Evolutionary conservation across 202 grass and related monocot genomes (phyloP), one percentile per base, ranked within the genome.

Genomic region (Schoenoplectus triqueter): DNA sequence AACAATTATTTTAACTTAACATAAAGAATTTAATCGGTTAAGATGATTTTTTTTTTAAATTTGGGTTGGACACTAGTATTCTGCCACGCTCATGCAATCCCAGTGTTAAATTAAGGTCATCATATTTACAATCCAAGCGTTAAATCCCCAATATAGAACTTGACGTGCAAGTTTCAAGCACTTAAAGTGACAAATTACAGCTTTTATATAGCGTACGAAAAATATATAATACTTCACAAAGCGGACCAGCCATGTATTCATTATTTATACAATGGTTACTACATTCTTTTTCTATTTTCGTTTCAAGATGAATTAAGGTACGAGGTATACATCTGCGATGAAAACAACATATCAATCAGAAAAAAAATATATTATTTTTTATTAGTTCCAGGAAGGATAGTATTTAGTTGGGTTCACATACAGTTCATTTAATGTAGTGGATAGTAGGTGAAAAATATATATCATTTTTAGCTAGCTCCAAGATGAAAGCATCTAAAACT

Each of bases 361-460:
- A 56, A 10, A 21, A 7, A 57, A 56, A 57, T 39, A 20, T 51
- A n/a, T 57, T 59, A 42, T 76, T 77, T 14, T 51, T 74, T 21
- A 21, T n/a, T 9, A 5, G 4, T 15, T 40, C 2, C 55, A 41
- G 6, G 18, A 75, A 60, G 5, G 41, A 60, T 44, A 78, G 40
- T 50, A 48, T 19, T 50, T 44, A 4, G 22, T 17, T 44, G 3
- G 13, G 54, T 15, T 14, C 2, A 61, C 5, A 60, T 4, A n/a
- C 72, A 76, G 72, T 75, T 75, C 4, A 60, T 78, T 57, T 42
- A 78, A 78, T 78, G 51, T 2, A 78, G 54, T 59, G 6, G 74
- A 17, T 60, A 60, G 54, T 60, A 17, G 74, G 42, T 78, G 74
- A 55, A 78, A 78, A 78, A 78, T 78, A 78, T 51, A 78, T 9